Evolutionary conservation across 2,329 filamentous ascomycete species (phyloP).

Genomic region (Talaromyces sp.): DNA sequence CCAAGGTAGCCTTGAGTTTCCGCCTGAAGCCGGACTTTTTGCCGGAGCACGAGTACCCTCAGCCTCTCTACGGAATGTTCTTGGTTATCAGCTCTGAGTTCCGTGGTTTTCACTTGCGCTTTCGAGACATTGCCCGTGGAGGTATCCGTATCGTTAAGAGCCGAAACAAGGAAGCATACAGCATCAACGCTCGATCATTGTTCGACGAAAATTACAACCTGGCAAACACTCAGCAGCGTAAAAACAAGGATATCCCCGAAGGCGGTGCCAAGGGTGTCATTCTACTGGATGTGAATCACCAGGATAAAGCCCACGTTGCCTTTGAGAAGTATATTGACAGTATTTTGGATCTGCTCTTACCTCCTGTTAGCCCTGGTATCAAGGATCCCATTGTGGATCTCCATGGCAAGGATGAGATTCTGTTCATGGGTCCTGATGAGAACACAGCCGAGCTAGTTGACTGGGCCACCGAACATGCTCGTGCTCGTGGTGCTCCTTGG

Average conservation of each 20-base stretch:
- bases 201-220: conserved; percentile 99
- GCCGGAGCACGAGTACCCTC: conserved; percentile 87
- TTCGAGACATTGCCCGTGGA: conserved; percentile 94
- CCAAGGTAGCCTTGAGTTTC: conserved; percentile 97
- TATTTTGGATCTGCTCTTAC: conserved; percentile 90
- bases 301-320: conserved; percentile 86
- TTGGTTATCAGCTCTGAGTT: conserved; percentile 96
- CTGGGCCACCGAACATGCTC: conserved; percentile 97
- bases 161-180: conserved; percentile 90
- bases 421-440: conserved; percentile 99
- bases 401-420: conserved; percentile 91
- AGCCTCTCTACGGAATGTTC: conserved; percentile 97
- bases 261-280: conserved; percentile 98
- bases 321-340: conserved; percentile 99
- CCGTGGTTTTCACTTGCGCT: conserved; percentile 94
- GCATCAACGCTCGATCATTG: conserved; percentile 92
- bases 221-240: conserved; percentile 96
- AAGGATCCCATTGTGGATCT: conserved; percentile 98
- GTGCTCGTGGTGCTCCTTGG: conserved; percentile 85
- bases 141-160: conserved; percentile 99
- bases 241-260: conserved; percentile 99
- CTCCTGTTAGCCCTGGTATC: conserved; percentile 89
- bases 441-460: conserved; percentile 97
- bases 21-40: conserved; percentile 80
- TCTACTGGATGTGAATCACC: conserved; percentile 87